Percentiles rank a stretch among this genome's conserved stretches.
These are phyloP conservation scores for Ceratocystis alfenasii DNA, from an alignment of 2,329 filamentous ascomycete genomes.

Conservation along the genomic window DNA sequence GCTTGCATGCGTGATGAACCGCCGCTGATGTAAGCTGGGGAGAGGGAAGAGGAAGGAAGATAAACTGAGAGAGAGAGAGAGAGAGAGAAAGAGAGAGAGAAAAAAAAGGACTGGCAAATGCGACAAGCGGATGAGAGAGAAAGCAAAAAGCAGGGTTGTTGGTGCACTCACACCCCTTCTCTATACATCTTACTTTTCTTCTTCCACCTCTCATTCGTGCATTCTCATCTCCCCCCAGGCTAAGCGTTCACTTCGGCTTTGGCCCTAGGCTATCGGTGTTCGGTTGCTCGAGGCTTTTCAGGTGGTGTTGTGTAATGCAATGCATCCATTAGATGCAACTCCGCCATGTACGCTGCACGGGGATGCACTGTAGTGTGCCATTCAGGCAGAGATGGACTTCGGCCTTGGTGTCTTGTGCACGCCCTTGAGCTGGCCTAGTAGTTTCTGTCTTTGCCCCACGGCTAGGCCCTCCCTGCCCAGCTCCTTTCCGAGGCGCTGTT, in stretches of 20 bases:
- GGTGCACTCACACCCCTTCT: not conserved
- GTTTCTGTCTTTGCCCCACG: not conserved
- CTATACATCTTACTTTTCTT: no score
- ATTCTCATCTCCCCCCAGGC: not conserved
- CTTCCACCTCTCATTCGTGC: no score
- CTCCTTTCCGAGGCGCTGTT: not conserved
- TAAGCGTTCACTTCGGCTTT: not conserved
- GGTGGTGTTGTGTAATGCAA: conserved; percentile 3
- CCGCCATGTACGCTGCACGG: not conserved
- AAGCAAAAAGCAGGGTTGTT: not conserved
- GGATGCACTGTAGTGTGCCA: not conserved
- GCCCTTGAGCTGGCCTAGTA: no score
- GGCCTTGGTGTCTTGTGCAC: no score
- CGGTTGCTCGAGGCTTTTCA: not conserved
- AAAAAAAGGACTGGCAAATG: not conserved
- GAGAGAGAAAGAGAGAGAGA: not conserved
- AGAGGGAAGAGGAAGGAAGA: not conserved
- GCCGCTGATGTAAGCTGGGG: conserved; percentile 28
- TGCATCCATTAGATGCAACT: not conserved
- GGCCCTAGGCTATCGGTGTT: not conserved
- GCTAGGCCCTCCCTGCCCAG: not conserved
- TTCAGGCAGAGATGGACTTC: not conserved
- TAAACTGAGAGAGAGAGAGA: not conserved
- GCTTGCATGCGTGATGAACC: conserved; percentile 87
- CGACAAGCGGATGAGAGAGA: not conserved